A percentile compares a stretch with the other conserved stretches of the same genome.
phyloP scores from a whole-genome alignment of 768 basidiomycete genomes.

The Pleurotus platypus region DNA sequence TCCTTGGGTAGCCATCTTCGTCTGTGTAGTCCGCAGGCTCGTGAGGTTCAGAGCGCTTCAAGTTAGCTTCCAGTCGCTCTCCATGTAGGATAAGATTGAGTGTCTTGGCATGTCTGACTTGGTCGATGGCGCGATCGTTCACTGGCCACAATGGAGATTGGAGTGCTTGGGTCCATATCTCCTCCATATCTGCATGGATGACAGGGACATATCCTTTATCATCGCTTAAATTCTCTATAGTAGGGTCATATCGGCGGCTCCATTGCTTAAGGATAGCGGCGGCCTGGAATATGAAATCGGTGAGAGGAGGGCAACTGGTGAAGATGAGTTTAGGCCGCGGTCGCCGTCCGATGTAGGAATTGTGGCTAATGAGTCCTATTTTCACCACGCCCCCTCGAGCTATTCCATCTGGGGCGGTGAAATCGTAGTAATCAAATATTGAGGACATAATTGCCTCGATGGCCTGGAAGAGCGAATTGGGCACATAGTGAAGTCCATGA shows the following conservation, averaged over 20 bases:
- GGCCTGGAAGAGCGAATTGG: constrained; percentile 2
- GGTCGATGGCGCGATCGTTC: neutral
- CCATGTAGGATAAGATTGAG: too few species aligned
- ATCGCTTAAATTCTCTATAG: neutral
- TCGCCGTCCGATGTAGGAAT: neutral
- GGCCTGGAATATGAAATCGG: neutral
- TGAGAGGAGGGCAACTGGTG: neutral
- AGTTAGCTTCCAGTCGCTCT: too few species aligned
- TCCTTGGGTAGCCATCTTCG: too few species aligned
- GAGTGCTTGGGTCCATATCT: neutral
- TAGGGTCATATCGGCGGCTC: neutral
- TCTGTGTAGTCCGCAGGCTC: too few species aligned
- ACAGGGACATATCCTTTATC: neutral
- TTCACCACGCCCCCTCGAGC: neutral
- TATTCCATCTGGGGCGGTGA: neutral
- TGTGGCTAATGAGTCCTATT: neutral
- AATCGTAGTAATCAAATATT: neutral
- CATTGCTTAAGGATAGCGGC: neutral
- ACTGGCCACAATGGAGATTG: neutral
- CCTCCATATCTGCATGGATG: neutral
- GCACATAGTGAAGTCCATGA: constrained; percentile 10
- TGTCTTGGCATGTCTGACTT: neutral
- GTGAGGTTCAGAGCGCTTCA: too few species aligned
- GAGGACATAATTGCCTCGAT: neutral
- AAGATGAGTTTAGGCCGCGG: neutral